These are phyloP conservation scores for Coleophoma crateriformis DNA, from an alignment of 2,329 filamentous ascomycete genomes.

Conservation along the genomic window DNA sequence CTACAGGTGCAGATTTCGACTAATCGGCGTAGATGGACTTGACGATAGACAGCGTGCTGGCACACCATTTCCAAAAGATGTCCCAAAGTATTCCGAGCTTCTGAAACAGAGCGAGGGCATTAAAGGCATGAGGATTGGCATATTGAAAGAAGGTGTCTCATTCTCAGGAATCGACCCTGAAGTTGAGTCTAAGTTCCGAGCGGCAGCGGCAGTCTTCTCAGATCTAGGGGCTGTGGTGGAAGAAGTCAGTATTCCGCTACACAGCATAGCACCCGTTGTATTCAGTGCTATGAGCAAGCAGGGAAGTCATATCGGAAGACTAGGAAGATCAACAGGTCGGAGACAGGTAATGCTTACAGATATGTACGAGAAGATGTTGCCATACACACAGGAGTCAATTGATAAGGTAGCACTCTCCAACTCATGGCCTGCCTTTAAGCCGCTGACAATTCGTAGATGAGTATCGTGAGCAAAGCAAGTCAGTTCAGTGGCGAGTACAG, in stretches of 20 bases:
- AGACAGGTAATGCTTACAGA: slow-evolving; percentile 15
- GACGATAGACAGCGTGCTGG: slow-evolving; percentile 38
- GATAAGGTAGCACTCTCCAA: slow-evolving; percentile 6
- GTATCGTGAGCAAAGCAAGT: slow-evolving; percentile 10
- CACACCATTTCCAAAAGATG: slow-evolving; percentile 18
- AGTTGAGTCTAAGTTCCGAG: slow-evolving; percentile 30
- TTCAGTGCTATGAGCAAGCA: slow-evolving; percentile 10
- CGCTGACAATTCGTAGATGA: slow-evolving; percentile 6
- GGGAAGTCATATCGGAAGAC: slow-evolving; percentile 10
- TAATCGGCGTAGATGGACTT: slow-evolving; percentile 33
- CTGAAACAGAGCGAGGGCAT: slow-evolving; percentile 14
- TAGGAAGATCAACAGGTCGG: slow-evolving; percentile 11
- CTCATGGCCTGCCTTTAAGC: neutral
- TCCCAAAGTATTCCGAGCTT: slow-evolving; percentile 12
- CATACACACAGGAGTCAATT: slow-evolving; percentile 9
- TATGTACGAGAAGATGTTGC: slow-evolving; percentile 13
- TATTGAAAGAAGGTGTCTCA: slow-evolving; percentile 38
- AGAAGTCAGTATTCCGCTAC: slow-evolving; percentile 44
- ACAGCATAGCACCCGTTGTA: slow-evolving; percentile 21
- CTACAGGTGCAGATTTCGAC: too few relatives aligned
- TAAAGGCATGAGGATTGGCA: slow-evolving; percentile 32
- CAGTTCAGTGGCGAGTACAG: slow-evolving; percentile 11
- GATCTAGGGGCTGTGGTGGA: slow-evolving; percentile 42
- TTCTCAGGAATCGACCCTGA: slow-evolving; percentile 33
- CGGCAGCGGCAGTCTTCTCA: slow-evolving; percentile 34